Evolutionary conservation across 2,329 filamentous ascomycete species (phyloP).

Genomic region (Aureobasidium sp.): DNA sequence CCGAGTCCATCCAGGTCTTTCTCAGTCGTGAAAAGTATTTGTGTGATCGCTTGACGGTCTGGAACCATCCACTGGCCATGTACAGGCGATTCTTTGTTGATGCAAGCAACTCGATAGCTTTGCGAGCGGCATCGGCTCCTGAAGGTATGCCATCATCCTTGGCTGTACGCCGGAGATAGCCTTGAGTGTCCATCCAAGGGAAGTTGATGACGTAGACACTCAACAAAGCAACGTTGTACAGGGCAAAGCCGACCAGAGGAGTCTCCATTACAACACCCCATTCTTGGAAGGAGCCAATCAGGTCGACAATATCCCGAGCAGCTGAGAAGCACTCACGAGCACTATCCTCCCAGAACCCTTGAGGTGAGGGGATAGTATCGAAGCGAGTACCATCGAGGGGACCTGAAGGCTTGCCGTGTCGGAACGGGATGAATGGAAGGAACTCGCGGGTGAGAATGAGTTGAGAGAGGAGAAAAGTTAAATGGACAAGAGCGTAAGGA

Average conservation of each 20-base stretch:
- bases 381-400: conserved; percentile 46
- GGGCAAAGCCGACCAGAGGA: conserved; percentile 58
- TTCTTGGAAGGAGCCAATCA: conserved; percentile 56
- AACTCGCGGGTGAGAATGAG: conserved; percentile 65
- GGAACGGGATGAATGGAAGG: conserved; percentile 57
- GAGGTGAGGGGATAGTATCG: conserved; percentile 43
- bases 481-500: conserved; percentile 60
- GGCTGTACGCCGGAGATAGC: conserved; percentile 40
- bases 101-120: conserved; percentile 45
- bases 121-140: conserved; percentile 40
- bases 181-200: conserved; percentile 57
- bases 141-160: not conserved
- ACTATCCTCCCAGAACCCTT: conserved; percentile 56
- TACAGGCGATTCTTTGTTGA: conserved; percentile 48
- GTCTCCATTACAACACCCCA: conserved; percentile 59
- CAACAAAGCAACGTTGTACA: conserved; percentile 60
- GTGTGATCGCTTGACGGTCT: conserved; percentile 48
- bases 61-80: conserved; percentile 52
- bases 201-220: conserved; percentile 61
- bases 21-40: conserved; percentile 48
- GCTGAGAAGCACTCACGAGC: conserved; percentile 57
- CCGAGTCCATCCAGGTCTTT: conserved; percentile 39
- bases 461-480: conserved; percentile 57
- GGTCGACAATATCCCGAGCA: conserved; percentile 56
- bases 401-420: conserved; percentile 44